A percentile compares a stretch with the other conserved stretches of the same genome.
Evolutionary conservation across 2,329 filamentous ascomycete species (phyloP).

Genomic region (Ophiostoma ulmi): DNA sequence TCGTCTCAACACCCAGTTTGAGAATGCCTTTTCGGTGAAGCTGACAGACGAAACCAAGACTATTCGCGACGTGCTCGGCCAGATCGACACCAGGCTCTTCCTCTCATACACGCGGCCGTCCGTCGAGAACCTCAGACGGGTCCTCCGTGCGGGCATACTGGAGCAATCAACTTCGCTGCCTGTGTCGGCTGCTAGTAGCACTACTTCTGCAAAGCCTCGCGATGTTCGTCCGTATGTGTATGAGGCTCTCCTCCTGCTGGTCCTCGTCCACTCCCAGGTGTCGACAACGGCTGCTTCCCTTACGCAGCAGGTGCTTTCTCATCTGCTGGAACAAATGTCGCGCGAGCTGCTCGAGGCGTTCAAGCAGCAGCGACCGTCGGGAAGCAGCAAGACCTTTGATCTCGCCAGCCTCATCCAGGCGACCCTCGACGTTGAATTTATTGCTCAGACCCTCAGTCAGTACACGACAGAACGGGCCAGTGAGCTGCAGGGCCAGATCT

Average conservation of each 20-base stretch:
- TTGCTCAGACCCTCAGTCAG: conserved; percentile 84
- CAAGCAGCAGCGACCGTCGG: conserved; percentile 44
- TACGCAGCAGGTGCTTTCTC: conserved; percentile 74
- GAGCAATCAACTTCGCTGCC: conserved; percentile 38
- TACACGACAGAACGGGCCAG: conserved; percentile 81
- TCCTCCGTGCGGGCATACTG: conserved; percentile 68
- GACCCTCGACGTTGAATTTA: conserved; percentile 93
- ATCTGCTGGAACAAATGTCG: conserved; percentile 78
- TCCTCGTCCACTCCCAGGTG: conserved; percentile 87
- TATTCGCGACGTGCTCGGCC: conserved; percentile 80
- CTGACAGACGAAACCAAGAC: conserved; percentile 90
- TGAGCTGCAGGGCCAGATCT: conserved; percentile 82
- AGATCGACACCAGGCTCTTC: conserved; percentile 89
- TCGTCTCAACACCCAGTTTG: conserved; percentile 84
- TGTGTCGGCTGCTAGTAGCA: conserved; percentile 53
- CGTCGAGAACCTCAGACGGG: conserved; percentile 60
- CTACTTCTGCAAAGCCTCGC: conserved; percentile 51
- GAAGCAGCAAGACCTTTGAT: conserved; percentile 47
- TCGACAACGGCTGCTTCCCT: conserved; percentile 72
- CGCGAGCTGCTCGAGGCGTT: conserved; percentile 78
- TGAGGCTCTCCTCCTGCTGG: conserved; percentile 74
- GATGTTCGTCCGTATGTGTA: conserved; percentile 87
- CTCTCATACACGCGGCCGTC: conserved; percentile 82
- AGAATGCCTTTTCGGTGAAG: conserved; percentile 88
- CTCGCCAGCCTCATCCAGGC: conserved; percentile 90